Conservation (phyloP, 208 protist genomes). For the Trypanosoma cruzi region DNA sequence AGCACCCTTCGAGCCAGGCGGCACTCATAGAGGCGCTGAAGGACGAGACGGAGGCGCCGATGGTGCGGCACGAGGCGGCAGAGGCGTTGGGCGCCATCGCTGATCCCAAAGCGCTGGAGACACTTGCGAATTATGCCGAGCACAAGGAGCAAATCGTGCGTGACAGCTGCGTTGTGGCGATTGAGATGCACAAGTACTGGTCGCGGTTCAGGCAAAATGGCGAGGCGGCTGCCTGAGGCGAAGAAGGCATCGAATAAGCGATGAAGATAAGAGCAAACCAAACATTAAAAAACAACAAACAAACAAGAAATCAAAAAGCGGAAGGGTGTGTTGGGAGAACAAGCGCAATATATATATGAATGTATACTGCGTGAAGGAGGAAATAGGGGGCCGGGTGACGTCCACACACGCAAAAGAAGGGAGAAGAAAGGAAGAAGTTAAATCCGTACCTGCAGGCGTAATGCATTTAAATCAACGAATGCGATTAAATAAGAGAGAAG, state of each 20-base stretch:
- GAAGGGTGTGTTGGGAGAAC: too few species aligned
- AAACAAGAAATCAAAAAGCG: neutral
- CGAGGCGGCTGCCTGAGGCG: slow-evolving; percentile 15
- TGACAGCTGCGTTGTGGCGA: slow-evolving; percentile 83
- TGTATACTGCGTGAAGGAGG: too few species aligned
- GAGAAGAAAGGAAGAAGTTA: too few species aligned
- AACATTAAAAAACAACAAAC: neutral
- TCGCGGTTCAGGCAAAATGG: slow-evolving; percentile 62
- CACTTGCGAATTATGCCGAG: slow-evolving; percentile 62
- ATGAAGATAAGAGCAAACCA: neutral
- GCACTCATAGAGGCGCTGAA: slow-evolving; percentile 70
- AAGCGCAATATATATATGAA: too few species aligned
- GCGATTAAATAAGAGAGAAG: too few species aligned
- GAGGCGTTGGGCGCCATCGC: slow-evolving; percentile 97
- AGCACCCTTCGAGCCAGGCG: slow-evolving; percentile 71
- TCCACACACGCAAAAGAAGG: too few species aligned
- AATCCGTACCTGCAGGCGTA: too few species aligned
- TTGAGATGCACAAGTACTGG: slow-evolving; percentile 92
- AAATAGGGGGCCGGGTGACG: too few species aligned
- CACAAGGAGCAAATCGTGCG: slow-evolving; percentile 84
- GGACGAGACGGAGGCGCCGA: slow-evolving; percentile 91
- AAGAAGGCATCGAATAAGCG: neutral
- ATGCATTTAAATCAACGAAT: too few species aligned
- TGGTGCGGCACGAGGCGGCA: slow-evolving; percentile 98
- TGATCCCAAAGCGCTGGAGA: slow-evolving; percentile 56